Percentiles rank a stretch among this genome's conserved stretches.
Evolutionary conservation across 129 eudicot genomes (phyloP).

Genomic region (Saposhnikovia divaricata): DNA sequence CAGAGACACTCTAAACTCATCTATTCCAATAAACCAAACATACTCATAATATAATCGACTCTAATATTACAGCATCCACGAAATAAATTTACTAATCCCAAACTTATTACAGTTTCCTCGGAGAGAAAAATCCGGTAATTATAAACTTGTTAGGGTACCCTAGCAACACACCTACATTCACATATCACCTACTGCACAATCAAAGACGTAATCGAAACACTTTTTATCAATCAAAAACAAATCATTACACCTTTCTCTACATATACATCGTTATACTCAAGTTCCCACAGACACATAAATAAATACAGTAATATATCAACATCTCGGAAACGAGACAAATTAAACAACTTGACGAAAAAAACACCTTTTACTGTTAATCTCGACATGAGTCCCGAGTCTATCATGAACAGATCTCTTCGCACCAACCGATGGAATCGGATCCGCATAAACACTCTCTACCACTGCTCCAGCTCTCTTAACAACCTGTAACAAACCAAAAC

Average conservation of each 20-base stretch:
- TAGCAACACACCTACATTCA: neutral
- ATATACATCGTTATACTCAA: too few relatives aligned
- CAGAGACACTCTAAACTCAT: neutral
- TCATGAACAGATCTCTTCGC: constrained; percentile 68
- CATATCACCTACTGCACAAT: too few relatives aligned
- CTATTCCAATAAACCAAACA: neutral
- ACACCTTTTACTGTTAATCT: constrained; percentile 49
- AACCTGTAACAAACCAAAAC: constrained; percentile 34
- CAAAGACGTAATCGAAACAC: neutral
- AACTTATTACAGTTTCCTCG: neutral
- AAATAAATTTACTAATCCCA: neutral
- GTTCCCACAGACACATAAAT: too few relatives aligned
- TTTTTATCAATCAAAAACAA: too few relatives aligned
- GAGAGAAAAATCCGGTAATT: neutral
- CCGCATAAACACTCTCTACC: constrained; percentile 20
- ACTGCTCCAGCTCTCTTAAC: constrained; percentile 57
- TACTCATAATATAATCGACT: neutral
- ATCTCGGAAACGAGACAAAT: neutral
- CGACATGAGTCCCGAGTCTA: constrained; percentile 57
- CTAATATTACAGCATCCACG: neutral
- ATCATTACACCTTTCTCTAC: too few relatives aligned
- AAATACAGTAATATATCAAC: too few relatives aligned
- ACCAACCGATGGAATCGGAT: constrained; percentile 35
- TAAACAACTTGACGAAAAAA: neutral
- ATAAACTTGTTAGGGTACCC: neutral